phyloP scores from a whole-genome alignment of 2,329 filamentous ascomycete species.

The Hypoxylon sp. region DNA sequence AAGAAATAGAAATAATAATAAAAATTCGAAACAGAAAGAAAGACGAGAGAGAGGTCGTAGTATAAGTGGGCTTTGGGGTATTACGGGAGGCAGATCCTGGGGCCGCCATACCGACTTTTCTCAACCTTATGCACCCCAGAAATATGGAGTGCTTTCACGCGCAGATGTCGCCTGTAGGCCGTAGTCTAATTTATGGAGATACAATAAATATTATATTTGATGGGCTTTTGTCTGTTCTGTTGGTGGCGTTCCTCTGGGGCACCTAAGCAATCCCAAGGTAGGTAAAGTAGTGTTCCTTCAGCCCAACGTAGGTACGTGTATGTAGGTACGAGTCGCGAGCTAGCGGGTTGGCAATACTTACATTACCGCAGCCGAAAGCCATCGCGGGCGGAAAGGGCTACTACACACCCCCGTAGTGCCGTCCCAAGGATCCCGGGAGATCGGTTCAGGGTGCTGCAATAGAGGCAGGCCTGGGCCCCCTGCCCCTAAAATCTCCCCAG shows the following conservation, averaged over 20 bases:
- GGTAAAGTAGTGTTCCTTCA: constrained; percentile 20
- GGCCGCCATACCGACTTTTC: constrained; percentile 35
- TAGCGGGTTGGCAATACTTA: constrained; percentile 25
- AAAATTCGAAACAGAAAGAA: not conserved
- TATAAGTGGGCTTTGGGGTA: constrained; percentile 35
- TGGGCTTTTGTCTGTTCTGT: constrained; percentile 20
- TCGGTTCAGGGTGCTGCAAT: constrained; percentile 42
- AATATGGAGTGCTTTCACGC: constrained; percentile 34
- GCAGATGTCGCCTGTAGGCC: constrained; percentile 39
- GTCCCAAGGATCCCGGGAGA: constrained; percentile 41
- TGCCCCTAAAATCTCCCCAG: constrained; percentile 2
- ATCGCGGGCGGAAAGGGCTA: constrained; percentile 29
- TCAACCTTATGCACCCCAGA: constrained; percentile 44
- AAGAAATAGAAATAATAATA: constrained; percentile 6
- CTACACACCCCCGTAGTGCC: constrained; percentile 31
- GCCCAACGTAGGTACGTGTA: constrained; percentile 3
- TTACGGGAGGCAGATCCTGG: constrained; percentile 37
- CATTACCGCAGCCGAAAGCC: constrained; percentile 37
- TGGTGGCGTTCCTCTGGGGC: constrained; percentile 19
- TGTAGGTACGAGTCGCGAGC: constrained; percentile 16
- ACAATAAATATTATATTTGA: constrained; percentile 41
- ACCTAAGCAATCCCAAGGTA: constrained; percentile 6
- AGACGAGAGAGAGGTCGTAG: constrained; percentile 23
- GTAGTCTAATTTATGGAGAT: constrained; percentile 46
- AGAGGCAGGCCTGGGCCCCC: constrained; percentile 25